Evolutionary conservation across 352 stramenopile genomes (phyloP), one percentile per base, ranked within the genome.

Genomic region (Globisporangium barbulae): DNA sequence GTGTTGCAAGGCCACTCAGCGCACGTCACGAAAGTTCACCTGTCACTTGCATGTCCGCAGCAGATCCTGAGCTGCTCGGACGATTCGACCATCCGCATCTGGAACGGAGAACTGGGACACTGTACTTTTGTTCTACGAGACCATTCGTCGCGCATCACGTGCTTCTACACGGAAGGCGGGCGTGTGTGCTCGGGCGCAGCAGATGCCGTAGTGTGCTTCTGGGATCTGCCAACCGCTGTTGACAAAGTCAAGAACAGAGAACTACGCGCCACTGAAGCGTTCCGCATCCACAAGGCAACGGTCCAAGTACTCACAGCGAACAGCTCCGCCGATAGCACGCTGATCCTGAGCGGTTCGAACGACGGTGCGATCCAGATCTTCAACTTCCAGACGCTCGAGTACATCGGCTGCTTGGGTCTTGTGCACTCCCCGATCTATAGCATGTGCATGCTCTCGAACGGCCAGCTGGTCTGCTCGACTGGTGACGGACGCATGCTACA

Each of bases 311-410:
- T 93, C 22, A 54, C 70, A 1, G 49, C 59, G 9, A 61, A 44
- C n/a, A 49, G 22, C 19, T 63, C 31, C 2, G 5, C 33, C 15
- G 53, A 67, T 6, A n/a, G 56, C 31, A 47, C 50, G 22, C 42
- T 83, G n/a, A 67, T 90, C 5, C 69, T 85, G 21, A 89, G 76
- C 35, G 77, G 80, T 22, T 93, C 84, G n/a, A 93, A 81, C 67
- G 81, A 93, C 33, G 80, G 82, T 0, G 85, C 75, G 5, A 89
- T 93, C 44, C 84, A 93, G 42, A 71, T 85, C 42, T 93, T 90
- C 59, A 77, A 83, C 31, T 64, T 73, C 0, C 59, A 55, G 17
- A 78, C 68, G 1, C 65, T 83, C 28, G 55, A 78, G 31, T 74
- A 87, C 48, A 57, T 88, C n/a, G 74, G 75, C 5, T 71, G 65